Percentiles rank a stretch among this genome's conserved stretches.
phyloP scores from a whole-genome alignment of 257 asterid species.

The Solanum pinnatisectum region DNA sequence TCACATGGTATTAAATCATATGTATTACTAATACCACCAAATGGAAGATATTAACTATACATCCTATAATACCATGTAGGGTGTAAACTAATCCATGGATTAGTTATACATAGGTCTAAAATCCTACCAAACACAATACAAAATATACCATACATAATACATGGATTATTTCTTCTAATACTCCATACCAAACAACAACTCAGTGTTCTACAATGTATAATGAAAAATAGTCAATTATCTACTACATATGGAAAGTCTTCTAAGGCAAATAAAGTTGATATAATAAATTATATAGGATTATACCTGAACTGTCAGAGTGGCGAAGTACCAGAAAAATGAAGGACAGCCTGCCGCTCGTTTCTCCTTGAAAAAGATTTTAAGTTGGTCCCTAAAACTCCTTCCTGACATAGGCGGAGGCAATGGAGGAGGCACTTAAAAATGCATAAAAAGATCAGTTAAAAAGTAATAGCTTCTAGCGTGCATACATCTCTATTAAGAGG shows the following conservation, averaged over 20 bases:
- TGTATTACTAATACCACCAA: not conserved
- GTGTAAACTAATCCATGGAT: not conserved
- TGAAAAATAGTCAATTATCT: not conserved
- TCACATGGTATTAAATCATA: not conserved
- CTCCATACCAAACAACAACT: not conserved
- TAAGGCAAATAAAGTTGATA: conserved; percentile 1
- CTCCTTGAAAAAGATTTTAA: conserved; percentile 55
- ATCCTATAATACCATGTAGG: not conserved
- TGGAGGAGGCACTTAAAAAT: conserved; percentile 73
- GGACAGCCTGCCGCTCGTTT: conserved; percentile 73
- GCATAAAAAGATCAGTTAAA: conserved; percentile 1
- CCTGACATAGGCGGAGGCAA: conserved; percentile 82
- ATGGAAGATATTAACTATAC: not conserved
- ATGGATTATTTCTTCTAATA: not conserved
- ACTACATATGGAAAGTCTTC: not conserved
- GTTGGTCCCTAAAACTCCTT: conserved; percentile 50
- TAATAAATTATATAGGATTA: conserved; percentile 2
- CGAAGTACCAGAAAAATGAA: conserved; percentile 67
- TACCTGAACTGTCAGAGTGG: conserved; percentile 69
- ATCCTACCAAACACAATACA: not conserved
- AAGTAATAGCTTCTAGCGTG: not conserved
- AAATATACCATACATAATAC: not conserved
- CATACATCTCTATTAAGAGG: not conserved
- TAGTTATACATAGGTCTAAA: not conserved
- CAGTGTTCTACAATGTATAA: not conserved